phyloP scores from a whole-genome alignment of 305 asterid species.

The Fraxinus latifolia region DNA sequence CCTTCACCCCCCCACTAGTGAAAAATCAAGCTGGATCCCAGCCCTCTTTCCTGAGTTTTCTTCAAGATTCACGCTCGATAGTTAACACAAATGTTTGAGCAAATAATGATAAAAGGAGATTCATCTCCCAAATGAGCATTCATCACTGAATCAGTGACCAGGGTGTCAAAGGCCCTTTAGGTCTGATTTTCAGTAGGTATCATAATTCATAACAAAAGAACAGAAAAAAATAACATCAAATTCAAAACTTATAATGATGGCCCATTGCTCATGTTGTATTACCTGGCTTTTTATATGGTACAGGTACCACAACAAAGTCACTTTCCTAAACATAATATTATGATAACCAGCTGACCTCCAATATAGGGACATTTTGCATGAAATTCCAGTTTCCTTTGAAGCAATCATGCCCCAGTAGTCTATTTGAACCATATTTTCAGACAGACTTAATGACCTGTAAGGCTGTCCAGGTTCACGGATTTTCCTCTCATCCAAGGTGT shows the following conservation, averaged over 20 bases:
- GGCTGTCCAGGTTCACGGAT: conserved; percentile 29
- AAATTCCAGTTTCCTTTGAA: not conserved
- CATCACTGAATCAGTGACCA: not conserved
- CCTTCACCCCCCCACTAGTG: not conserved
- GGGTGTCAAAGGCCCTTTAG: conserved; percentile 17
- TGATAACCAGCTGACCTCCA: conserved; percentile 1
- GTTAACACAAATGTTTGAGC: not conserved
- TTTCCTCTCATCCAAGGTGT: conserved; percentile 18
- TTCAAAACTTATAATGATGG: conserved; percentile 10
- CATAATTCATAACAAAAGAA: not conserved
- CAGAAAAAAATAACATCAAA: conserved; percentile 1
- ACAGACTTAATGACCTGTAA: conserved; percentile 22
- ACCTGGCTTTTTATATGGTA: not conserved
- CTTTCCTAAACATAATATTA: not conserved
- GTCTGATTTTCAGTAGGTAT: conserved; percentile 15
- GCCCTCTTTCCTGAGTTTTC: not conserved
- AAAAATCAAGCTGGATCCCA: not conserved
- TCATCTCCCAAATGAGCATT: not conserved
- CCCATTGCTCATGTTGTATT: conserved; percentile 1
- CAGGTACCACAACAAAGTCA: not conserved
- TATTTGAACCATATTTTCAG: not conserved
- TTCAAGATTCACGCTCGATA: not conserved
- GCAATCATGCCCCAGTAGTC: conserved; percentile 19
- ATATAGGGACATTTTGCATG: not conserved
- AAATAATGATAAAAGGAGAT: not conserved